A percentile compares a stretch with the other conserved stretches of the same genome.
phyloP scores from a whole-genome alignment of 441 rosid genomes.

The Populus hybrid region DNA sequence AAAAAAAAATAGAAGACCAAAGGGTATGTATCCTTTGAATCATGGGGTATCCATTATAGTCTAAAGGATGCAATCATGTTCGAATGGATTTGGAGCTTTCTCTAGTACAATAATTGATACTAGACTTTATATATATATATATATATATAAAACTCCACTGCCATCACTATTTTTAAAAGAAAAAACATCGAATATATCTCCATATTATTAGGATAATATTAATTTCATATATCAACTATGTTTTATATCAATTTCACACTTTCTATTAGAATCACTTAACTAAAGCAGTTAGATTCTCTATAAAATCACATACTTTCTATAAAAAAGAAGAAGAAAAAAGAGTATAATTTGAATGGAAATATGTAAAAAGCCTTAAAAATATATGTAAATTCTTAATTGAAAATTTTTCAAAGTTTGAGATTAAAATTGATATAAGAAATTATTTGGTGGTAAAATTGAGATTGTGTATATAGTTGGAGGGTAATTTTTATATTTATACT shows the following conservation, averaged over 20 bases:
- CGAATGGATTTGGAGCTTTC: neutral
- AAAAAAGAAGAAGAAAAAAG: too few species aligned
- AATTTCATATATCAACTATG: neutral
- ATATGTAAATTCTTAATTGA: too few species aligned
- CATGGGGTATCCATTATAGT: neutral
- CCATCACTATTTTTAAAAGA: neutral
- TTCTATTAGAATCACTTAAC: neutral
- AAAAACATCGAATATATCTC: neutral
- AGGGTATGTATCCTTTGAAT: neutral
- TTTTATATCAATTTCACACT: too few species aligned
- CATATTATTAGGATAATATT: neutral
- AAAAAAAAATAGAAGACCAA: neutral
- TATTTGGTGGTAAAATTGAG: neutral
- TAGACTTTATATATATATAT: too few species aligned
- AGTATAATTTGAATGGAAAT: too few species aligned
- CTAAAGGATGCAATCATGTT: neutral
- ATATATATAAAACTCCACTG: neutral
- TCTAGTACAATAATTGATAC: neutral
- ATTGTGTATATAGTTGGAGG: neutral
- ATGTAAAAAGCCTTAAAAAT: too few species aligned
- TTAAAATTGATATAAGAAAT: too few species aligned
- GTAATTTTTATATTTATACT: neutral
- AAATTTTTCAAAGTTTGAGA: neutral
- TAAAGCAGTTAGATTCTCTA: neutral
- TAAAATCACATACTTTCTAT: neutral